A percentile compares a stretch with the other conserved stretches of the same genome.
Conservation (phyloP, 2,329 filamentous ascomycete species). For the Hirsutella thompsonii region DNA sequence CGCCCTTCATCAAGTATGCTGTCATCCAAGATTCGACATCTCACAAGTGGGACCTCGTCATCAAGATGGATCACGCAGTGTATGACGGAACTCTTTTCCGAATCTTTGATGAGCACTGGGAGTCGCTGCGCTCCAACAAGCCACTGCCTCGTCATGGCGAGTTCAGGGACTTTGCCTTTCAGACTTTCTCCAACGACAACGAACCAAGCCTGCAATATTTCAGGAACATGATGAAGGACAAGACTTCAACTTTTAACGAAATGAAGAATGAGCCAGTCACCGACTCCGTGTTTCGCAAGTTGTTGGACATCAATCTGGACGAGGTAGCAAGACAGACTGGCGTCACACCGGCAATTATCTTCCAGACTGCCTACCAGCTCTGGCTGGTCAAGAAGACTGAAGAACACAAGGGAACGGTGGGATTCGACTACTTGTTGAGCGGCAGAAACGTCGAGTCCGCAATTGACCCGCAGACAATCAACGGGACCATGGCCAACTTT, state of each 20-base stretch:
- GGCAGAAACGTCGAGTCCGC: slow-evolving; percentile 22
- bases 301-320: slow-evolving; percentile 9
- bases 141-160: slow-evolving; percentile 1
- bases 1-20: slow-evolving; percentile 20
- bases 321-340: slow-evolving; percentile 4
- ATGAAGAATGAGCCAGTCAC: slow-evolving; percentile 1
- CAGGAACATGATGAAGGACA: slow-evolving; percentile 1
- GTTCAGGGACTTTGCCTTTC: slow-evolving; percentile 15
- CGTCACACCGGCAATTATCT: slow-evolving; percentile 19
- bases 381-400: slow-evolving; percentile 12
- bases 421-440: slow-evolving; percentile 21
- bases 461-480: slow-evolving; percentile 20
- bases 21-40: slow-evolving; percentile 11
- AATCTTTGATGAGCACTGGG: slow-evolving; percentile 21
- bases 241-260: neutral
- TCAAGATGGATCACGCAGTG: slow-evolving; percentile 13
- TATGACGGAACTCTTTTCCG: slow-evolving; percentile 24
- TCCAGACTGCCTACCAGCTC: slow-evolving; percentile 20
- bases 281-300: neutral
- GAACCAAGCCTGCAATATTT: slow-evolving; percentile 9
- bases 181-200: slow-evolving; percentile 8
- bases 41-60: slow-evolving; percentile 13
- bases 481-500: slow-evolving; percentile 24
- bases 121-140: slow-evolving; percentile 9
- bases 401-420: slow-evolving; percentile 7